Evolutionary conservation across 768 basidiomycete genomes (phyloP), one percentile per base, ranked within the genome.

Genomic region (Mycena pura): DNA sequence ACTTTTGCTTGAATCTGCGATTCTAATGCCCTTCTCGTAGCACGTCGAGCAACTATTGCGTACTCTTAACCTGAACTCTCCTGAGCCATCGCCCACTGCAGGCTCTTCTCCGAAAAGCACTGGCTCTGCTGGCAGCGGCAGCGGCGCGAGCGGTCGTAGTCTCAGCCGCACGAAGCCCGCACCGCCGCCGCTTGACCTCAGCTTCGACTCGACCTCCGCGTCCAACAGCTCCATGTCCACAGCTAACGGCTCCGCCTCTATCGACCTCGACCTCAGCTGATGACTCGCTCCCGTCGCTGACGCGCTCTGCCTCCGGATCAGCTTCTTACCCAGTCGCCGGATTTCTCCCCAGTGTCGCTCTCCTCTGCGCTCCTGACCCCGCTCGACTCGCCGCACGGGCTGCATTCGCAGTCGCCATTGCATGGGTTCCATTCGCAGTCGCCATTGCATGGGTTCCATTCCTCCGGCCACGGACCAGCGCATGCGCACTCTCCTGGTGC

Each of bases 11-110:
- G 69, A 61, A 53, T 41, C 46, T 57, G 69, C 64, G 59, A 46
- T 60, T 48, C 41, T 55, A 47, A n/a, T 43, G 41, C 55, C 29
- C 38, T 71, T 54, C 68, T 62, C 62, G 25, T 65, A 92, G 90
- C 88, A 91, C 69, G 88, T 93, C 60, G 91, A 91, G 69, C 90
- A 92, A 76, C 82, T 93, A 43, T 79, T 93, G 54, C 87, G 92
- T 36, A 86, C 90, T 14, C 79, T 93, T 47, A 89, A 93, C 70
- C 86, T 93, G 67, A 88, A 87, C 69, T 93, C 92, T 28, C 92
- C 92, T 14, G 84, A 80, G 63, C 86, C 85, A 60, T 76, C 73
- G 62, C 71, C 74, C 45, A 81, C 82, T 11, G 72, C 78, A 63
- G 80, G 84, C 25, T 63, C 79, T 39, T 79, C 78, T 56, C 72